phyloP scores from a whole-genome alignment of 129 eudicot species.

The Chrysanthemum makinoi region DNA sequence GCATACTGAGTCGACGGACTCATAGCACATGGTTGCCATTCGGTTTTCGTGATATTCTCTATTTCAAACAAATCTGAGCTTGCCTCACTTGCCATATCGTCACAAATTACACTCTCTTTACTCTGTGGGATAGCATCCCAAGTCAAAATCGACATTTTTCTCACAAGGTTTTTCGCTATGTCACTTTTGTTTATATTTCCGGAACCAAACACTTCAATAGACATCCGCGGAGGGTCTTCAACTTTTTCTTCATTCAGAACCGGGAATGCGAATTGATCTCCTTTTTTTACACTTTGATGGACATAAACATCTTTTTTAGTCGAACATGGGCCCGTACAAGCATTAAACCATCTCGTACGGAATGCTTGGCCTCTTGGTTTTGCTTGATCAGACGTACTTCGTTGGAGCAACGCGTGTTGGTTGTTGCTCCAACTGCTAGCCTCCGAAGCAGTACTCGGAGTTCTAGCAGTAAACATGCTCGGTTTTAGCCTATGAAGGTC shows the following conservation, averaged over 20 bases:
- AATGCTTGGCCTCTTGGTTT: constrained; percentile 25
- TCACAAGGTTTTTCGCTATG: constrained; percentile 53
- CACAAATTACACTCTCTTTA: constrained; percentile 36
- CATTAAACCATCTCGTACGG: constrained; percentile 40
- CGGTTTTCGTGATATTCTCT: constrained; percentile 48
- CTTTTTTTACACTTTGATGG: constrained; percentile 24
- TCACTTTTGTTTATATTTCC: constrained; percentile 37
- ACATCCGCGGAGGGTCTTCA: constrained; percentile 48
- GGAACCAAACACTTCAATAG: constrained; percentile 70
- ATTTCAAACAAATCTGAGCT: constrained; percentile 87
- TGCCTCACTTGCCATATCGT: constrained; percentile 75
- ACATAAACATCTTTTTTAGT: constrained; percentile 41
- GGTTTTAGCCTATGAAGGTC: constrained; percentile 30
- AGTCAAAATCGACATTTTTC: constrained; percentile 67
- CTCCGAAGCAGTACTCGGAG: constrained; percentile 48
- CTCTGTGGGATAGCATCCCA: constrained; percentile 88
- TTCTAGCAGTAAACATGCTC: constrained; percentile 35
- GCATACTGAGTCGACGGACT: constrained; percentile 59
- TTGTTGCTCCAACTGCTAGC: constrained; percentile 54
- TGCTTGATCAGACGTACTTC: not conserved
- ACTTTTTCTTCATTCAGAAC: constrained; percentile 28
- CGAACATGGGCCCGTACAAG: constrained; percentile 48
- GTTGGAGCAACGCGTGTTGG: constrained; percentile 44
- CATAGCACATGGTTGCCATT: constrained; percentile 36
- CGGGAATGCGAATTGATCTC: constrained; percentile 45